phyloP scores from a whole-genome alignment of 139 green algal species.

The Chlamydomonas asymmetrica region DNA sequence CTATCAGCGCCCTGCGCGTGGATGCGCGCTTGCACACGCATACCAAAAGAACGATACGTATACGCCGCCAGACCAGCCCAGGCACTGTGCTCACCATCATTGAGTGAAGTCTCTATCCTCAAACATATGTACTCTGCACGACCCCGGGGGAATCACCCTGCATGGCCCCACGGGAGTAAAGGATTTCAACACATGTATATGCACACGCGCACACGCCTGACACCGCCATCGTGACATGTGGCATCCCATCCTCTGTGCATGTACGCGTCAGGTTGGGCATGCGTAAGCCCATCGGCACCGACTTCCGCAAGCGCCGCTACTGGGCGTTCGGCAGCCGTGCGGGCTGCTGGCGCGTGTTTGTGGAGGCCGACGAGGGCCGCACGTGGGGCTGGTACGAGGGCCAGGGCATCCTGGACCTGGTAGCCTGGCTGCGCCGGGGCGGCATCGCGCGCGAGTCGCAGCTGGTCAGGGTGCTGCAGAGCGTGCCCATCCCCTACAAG shows the following conservation, averaged over 20 bases:
- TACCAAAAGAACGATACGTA: too few species aligned
- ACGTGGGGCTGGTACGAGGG: slow-evolving; percentile 61
- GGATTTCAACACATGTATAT: too few species aligned
- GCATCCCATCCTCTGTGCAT: too few species aligned
- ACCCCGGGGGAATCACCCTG: too few species aligned
- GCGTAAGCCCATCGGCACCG: slow-evolving; percentile 63
- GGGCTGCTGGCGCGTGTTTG: slow-evolving; percentile 70
- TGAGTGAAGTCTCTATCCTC: too few species aligned
- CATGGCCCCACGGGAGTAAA: too few species aligned
- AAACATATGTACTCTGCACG: too few species aligned
- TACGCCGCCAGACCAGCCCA: background rate
- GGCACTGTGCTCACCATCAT: too few species aligned
- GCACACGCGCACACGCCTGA: too few species aligned
- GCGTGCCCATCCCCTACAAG: slow-evolving; percentile 55
- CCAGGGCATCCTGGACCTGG: slow-evolving; percentile 34
- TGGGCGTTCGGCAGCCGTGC: slow-evolving; percentile 76
- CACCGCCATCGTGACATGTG: too few species aligned
- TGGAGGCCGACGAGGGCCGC: slow-evolving; percentile 63
- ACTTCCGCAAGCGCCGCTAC: slow-evolving; percentile 70
- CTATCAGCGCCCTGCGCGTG: too few species aligned
- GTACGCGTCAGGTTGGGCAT: slow-evolving; percentile 57
- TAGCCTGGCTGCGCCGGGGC: slow-evolving; percentile 44
- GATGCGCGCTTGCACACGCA: too few species aligned
- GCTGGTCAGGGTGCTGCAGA: slow-evolving; percentile 60
- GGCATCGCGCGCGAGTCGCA: slow-evolving; percentile 41